Evolutionary conservation across 495 filamentous ascomycete species (phyloP).

Genomic region (Paragyromitra xinjiangensis): DNA sequence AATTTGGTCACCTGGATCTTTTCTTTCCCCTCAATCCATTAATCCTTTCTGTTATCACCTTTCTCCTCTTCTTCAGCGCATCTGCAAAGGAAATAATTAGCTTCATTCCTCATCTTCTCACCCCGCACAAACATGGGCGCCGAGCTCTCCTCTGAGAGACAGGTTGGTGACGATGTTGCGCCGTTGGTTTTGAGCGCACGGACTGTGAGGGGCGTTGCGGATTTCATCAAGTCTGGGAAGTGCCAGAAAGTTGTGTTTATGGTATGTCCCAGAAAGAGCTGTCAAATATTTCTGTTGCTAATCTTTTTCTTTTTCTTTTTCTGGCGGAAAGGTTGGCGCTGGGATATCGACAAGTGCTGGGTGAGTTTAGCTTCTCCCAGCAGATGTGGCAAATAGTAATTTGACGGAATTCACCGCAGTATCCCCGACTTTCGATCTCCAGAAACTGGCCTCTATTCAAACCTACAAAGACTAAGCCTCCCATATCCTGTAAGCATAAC

Average conservation of each 20-base stretch:
- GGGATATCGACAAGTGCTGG: constrained; percentile 56
- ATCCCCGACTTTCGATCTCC: constrained; percentile 81
- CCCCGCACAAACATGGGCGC: constrained; percentile 68
- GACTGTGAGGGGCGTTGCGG: constrained; percentile 74
- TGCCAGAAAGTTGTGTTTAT: constrained; percentile 81
- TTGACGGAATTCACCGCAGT: constrained; percentile 53
- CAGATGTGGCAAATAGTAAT: constrained; percentile 44
- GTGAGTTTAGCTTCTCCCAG: constrained; percentile 33
- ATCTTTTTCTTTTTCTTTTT: constrained; percentile 13
- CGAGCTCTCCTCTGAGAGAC: constrained; percentile 66
- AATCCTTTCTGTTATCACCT: not conserved
- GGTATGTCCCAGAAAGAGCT: constrained; percentile 59
- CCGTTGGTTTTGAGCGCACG: constrained; percentile 73
- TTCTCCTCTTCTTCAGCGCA: not conserved
- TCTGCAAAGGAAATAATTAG: not conserved
- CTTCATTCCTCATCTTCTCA: not conserved
- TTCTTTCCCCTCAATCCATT: not conserved
- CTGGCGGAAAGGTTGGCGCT: constrained; percentile 49
- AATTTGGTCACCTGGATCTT: constrained; percentile 18
- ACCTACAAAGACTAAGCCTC: constrained; percentile 81
- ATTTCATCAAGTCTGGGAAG: constrained; percentile 73
- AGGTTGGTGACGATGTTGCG: constrained; percentile 70
- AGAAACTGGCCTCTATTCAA: constrained; percentile 80
- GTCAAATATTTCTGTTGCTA: constrained; percentile 12
- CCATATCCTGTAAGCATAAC: constrained; percentile 73